A percentile compares a stretch with the other conserved stretches of the same genome.
These are phyloP conservation scores for Pelomyxa schiedti DNA, from an alignment of 78 protist species.

Conservation along the genomic window DNA sequence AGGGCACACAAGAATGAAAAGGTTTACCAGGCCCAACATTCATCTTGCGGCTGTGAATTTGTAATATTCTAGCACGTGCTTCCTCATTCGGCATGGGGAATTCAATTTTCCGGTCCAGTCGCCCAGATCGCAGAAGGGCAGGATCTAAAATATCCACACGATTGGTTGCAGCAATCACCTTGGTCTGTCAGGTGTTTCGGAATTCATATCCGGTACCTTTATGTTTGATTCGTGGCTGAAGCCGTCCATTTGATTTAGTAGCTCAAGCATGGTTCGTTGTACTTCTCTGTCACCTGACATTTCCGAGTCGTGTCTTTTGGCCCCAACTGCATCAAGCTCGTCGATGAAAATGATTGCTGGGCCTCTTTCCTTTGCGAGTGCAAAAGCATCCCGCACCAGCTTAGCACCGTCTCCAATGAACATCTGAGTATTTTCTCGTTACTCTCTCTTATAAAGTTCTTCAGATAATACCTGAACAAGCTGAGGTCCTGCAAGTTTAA, in stretches of 20 bases:
- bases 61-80: constrained; percentile 87
- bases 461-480: constrained; percentile 66
- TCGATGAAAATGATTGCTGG: constrained; percentile 98
- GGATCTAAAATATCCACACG: constrained; percentile 98
- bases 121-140: constrained; percentile 96
- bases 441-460: not conserved
- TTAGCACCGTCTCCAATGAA: constrained; percentile 99
- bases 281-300: constrained; percentile 96
- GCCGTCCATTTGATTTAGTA: constrained; percentile 98
- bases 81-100: constrained; percentile 96
- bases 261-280: constrained; percentile 96
- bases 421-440: constrained; percentile 70
- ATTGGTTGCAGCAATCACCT: constrained; percentile 99
- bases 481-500: constrained; percentile 98
- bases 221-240: constrained; percentile 76
- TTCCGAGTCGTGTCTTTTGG: constrained; percentile 91
- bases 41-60: constrained; percentile 96
- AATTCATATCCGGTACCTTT: constrained; percentile 60
- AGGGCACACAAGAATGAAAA: not conserved
- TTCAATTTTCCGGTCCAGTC: constrained; percentile 94
- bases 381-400: constrained; percentile 98
- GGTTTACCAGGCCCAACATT: constrained; percentile 40
- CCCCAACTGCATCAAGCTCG: constrained; percentile 99
- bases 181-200: too few species aligned
- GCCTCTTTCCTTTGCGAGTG: constrained; percentile 95